phyloP scores from a whole-genome alignment of 202 grass and related monocot species.

The Musa balbisiana region DNA sequence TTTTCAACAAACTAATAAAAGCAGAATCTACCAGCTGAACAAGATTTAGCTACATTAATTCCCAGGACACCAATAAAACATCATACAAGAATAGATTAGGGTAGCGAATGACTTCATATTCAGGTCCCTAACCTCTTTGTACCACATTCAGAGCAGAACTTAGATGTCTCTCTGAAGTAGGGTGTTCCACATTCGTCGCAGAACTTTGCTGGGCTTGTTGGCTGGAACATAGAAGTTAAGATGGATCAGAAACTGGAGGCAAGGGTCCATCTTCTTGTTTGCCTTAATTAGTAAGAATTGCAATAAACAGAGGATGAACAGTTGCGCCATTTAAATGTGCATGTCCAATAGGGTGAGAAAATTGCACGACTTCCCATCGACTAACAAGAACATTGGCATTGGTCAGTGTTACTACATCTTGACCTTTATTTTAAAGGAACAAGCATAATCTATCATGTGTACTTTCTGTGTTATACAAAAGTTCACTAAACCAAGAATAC shows the following conservation, averaged over 20 bases:
- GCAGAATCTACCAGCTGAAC: too few species aligned
- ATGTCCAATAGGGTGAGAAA: background rate
- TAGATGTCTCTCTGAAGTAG: conserved; percentile 78
- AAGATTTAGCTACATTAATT: too few species aligned
- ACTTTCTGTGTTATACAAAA: too few species aligned
- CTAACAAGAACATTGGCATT: too few species aligned
- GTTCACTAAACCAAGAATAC: too few species aligned
- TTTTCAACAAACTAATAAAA: too few species aligned
- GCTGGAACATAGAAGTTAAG: conserved; percentile 38
- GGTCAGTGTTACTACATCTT: too few species aligned
- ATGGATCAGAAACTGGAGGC: background rate
- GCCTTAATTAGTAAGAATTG: background rate
- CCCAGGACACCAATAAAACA: background rate
- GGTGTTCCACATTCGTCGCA: conserved; percentile 88
- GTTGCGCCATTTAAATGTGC: background rate
- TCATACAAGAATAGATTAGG: background rate
- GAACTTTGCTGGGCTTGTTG: conserved; percentile 75
- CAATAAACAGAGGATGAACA: background rate
- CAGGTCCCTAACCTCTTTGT: conserved; percentile 81
- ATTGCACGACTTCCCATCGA: too few species aligned
- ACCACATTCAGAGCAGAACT: conserved; percentile 93
- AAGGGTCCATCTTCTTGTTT: background rate
- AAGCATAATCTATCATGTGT: too few species aligned
- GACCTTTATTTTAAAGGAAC: too few species aligned
- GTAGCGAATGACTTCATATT: background rate